Percentiles rank a stretch among this genome's conserved stretches.
Evolutionary conservation across 2,329 filamentous ascomycete genomes (phyloP).

Genomic region (Diaporthe sp.): DNA sequence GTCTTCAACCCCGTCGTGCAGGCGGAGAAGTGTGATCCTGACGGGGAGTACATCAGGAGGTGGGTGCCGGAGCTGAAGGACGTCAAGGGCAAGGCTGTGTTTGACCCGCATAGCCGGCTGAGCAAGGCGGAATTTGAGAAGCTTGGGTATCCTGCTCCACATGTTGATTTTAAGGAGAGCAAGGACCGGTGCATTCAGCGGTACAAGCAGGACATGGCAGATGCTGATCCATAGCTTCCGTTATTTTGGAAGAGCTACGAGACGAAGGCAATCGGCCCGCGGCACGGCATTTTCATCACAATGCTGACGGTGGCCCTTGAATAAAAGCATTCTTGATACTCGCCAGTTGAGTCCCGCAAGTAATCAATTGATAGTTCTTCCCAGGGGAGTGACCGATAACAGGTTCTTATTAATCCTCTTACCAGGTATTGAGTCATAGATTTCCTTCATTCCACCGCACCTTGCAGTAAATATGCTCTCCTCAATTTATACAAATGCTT

Average conservation of each 20-base stretch:
- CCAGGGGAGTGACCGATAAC: too few species aligned
- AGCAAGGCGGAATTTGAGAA: constrained; percentile 63
- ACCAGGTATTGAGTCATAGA: too few species aligned
- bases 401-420: too few species aligned
- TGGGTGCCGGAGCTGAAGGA: constrained; percentile 76
- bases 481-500: too few species aligned
- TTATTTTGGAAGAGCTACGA: neutral
- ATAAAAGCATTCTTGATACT: too few species aligned
- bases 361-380: too few species aligned
- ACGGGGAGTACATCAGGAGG: constrained; percentile 75
- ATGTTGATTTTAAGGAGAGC: constrained; percentile 73
- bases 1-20: constrained; percentile 80
- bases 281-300: neutral
- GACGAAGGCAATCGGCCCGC: neutral
- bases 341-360: too few species aligned
- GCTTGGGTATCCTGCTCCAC: constrained; percentile 72
- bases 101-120: constrained; percentile 74
- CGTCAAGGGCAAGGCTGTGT: constrained; percentile 71
- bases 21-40: constrained; percentile 76
- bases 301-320: neutral
- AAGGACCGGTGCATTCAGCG: constrained; percentile 71
- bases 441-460: too few species aligned
- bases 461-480: too few species aligned
- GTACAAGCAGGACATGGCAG: constrained; percentile 65
- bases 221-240: constrained; percentile 42